Base-by-base conservation (phyloP, 345 rosid species). In the Acer saccharum region DNA sequence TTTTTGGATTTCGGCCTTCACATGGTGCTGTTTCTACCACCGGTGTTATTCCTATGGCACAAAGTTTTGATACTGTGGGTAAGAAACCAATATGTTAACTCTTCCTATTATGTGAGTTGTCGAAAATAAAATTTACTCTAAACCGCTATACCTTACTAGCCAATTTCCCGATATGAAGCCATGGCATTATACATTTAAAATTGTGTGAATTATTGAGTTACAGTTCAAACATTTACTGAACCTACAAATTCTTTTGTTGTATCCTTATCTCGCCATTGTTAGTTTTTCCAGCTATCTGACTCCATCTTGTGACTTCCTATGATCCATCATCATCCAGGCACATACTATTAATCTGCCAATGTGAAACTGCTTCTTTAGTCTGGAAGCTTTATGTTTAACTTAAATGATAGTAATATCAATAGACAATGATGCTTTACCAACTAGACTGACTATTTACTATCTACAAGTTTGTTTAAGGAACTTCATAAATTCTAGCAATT, bases 11-110 rank as follows among this genome's bases (percentile, higher is more conserved):
- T 75, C 83, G 94, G 17, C 96, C 98, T 76, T 95, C 99, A 1
- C 93, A 89, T 25, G 79, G 80, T 64, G 87, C 77, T 54, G 83
- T 93, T 78, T 85, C 94, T 25, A 87, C 88, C 5, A 76, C 61
- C 4, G 96, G 97, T 78, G 94, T 93, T 55, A 84, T 84, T 83
- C 96, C 98, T 20, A 74, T 93, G 98, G 89, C 98, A 66, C 99
- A 91, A 76, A 92, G 96, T 75, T 92, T 93, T 41, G 98, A 95
- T 84, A 92, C 99, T 72, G 98, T 92, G 35, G 99, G 99, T 93
- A 86, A 89, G 78, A 35, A 81, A 29, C 20, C 7, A 13, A 27
- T 66, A 61, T 43, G 44, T 2, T 29, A 43, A 44, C 35, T 11
- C 43, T 2, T 21, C n/a, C n/a, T 32, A 17, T 4, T 32, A 27